These are phyloP conservation scores for Misopates orontium DNA, from an alignment of 257 asterid species.

Conservation along the genomic window DNA sequence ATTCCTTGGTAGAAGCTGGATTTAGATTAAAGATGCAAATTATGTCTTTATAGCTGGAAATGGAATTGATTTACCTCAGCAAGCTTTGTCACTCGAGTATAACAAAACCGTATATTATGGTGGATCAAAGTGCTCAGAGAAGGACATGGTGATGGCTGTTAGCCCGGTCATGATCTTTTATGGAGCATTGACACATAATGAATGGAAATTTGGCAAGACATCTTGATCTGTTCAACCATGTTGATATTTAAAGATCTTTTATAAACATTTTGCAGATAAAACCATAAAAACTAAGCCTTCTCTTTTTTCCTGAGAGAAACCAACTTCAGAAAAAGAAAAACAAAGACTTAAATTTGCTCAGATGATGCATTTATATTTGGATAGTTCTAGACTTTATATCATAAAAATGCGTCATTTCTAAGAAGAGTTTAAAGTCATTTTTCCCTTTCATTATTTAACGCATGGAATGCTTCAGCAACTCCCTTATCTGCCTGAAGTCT, in stretches of 20 bases:
- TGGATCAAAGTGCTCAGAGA: no score
- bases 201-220: no score
- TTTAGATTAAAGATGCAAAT: conserved; percentile 39
- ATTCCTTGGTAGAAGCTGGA: conserved; percentile 52
- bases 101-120: no score
- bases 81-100: no score
- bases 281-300: not conserved
- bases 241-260: not conserved
- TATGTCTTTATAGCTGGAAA: conserved; percentile 43
- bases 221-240: not conserved
- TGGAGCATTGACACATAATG: no score
- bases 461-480: conserved; percentile 60
- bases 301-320: not conserved
- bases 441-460: conserved; percentile 60
- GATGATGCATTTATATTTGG: conserved; percentile 19
- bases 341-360: not conserved
- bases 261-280: not conserved
- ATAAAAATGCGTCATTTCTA: conserved; percentile 63
- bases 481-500: no score
- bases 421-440: conserved; percentile 59
- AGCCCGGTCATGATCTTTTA: no score
- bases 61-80: conserved; percentile 17
- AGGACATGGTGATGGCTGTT: no score
- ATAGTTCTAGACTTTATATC: conserved; percentile 48
- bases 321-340: not conserved